Base-by-base conservation (phyloP, 140 eudicot species). In the Cichorium intybus region DNA sequence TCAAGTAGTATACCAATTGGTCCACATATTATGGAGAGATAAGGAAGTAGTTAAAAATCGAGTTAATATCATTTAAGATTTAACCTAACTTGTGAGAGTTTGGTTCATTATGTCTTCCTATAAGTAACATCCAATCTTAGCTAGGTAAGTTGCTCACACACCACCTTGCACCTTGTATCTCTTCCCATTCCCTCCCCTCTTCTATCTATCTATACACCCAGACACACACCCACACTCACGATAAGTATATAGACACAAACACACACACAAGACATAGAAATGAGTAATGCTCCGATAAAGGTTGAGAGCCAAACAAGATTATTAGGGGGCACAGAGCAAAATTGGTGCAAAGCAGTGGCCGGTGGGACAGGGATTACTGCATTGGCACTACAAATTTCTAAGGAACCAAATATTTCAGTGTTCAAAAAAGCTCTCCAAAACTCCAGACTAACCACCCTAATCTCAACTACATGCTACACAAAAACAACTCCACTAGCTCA, bases 341-440 rank as follows among this genome's bases (percentile, higher is more conserved):
- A 90, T 66, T 92, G 98, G 98, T 85, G 86, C 84, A 79, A 71
- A 71, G 89, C 96, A 27, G 95, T 83, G 14, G 85, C 95, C 16
- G 82, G 81, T 66, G 98, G 98, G 46, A 92, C 98, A 22, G 98
- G 98, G 26, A 84, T 69, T 4, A 81, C 98, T 10, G 85, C 86
- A 14, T 65, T 92, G 8, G 91, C 95, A 51, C 85, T 92, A 72
- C 87, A 73, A 79, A 41, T 92, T 28, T 79, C 89, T n/a, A 79
- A 79, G 24, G 80, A 72, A 2, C 95, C 86, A 5, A 27, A 85
- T 54, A 20, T 73, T 35, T 52, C 64, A 8, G 47, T 79, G 33
- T 75, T 87, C 86, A 80, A 77, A 17, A 82, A 63, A 51, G 80
- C 95, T 79, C 95, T 92, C 60, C 73, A 71, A 76, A 65, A 56